Percentiles rank a stretch among this genome's conserved stretches.
Evolutionary conservation across 179 eudicot genomes (phyloP).

Genomic region (Spinacia oleracea): DNA sequence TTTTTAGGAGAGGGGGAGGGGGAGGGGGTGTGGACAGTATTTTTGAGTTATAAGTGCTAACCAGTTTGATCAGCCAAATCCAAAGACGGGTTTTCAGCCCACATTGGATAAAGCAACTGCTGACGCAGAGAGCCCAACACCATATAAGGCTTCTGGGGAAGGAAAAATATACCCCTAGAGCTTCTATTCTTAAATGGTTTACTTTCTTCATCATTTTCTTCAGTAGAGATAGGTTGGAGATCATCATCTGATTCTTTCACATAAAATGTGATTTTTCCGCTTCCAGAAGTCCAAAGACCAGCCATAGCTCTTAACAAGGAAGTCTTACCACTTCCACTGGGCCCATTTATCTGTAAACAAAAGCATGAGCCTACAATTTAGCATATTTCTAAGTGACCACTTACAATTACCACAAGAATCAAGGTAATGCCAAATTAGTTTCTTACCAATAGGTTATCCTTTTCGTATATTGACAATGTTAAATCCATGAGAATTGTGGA

Average conservation of each 20-base stretch:
- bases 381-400: slow-evolving; percentile 14
- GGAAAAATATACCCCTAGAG: slow-evolving; percentile 74
- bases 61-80: slow-evolving; percentile 51
- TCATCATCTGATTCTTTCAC: slow-evolving; percentile 39
- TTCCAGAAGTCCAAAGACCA: slow-evolving; percentile 91
- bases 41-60: slow-evolving; percentile 27
- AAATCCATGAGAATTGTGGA: slow-evolving; percentile 65
- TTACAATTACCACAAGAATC: background rate
- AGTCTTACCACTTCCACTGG: slow-evolving; percentile 98
- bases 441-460: slow-evolving; percentile 78
- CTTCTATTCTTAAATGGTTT: slow-evolving; percentile 35
- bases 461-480: slow-evolving; percentile 64
- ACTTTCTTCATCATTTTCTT: slow-evolving; percentile 28
- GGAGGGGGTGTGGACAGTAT: background rate
- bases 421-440: slow-evolving; percentile 12
- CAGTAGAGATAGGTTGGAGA: slow-evolving; percentile 16
- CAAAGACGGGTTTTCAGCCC: slow-evolving; percentile 52
- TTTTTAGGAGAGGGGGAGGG: background rate
- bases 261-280: slow-evolving; percentile 70
- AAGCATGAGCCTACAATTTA: slow-evolving; percentile 1
- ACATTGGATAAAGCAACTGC: slow-evolving; percentile 93
- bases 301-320: slow-evolving; percentile 95
- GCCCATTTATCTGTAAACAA: slow-evolving; percentile 72
- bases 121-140: slow-evolving; percentile 95
- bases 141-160: slow-evolving; percentile 97